A percentile compares a stretch with the other conserved stretches of the same genome.
These are phyloP conservation scores for Pseudogymnoascus sp. DNA, from an alignment of 2,329 filamentous ascomycete genomes.

Conservation along the genomic window DNA sequence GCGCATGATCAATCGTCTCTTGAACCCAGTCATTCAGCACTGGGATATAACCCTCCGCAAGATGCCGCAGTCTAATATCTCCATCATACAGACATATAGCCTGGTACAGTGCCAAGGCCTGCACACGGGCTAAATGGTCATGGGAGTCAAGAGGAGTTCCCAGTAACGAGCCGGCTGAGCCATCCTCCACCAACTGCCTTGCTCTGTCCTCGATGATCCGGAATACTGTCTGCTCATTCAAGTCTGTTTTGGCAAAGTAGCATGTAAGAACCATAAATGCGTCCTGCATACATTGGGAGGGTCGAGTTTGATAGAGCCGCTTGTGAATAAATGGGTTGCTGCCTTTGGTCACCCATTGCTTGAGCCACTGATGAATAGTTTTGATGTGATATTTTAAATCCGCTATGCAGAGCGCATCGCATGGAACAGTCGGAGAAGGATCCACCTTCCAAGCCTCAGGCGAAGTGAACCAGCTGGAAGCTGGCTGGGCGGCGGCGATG, in stretches of 20 bases:
- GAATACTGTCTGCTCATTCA: conserved; percentile 23
- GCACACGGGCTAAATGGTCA: conserved; percentile 16
- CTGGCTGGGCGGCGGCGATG: neutral
- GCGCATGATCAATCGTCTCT: conserved; percentile 12
- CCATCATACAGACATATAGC: conserved; percentile 26
- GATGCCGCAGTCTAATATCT: conserved; percentile 23
- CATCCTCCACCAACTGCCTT: conserved; percentile 13
- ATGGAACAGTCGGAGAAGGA: conserved; percentile 7
- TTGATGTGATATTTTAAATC: conserved; percentile 26
- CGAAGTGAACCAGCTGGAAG: conserved; percentile 12
- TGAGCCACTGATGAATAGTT: conserved; percentile 19
- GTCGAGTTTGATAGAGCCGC: conserved; percentile 22
- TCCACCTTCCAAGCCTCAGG: conserved; percentile 17
- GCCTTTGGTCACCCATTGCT: conserved; percentile 23
- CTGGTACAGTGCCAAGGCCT: conserved; percentile 24
- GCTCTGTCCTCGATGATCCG: conserved; percentile 23
- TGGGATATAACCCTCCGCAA: conserved; percentile 21
- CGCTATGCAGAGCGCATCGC: neutral
- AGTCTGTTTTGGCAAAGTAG: conserved; percentile 24
- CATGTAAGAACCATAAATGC: conserved; percentile 25
- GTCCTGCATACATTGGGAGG: conserved; percentile 26
- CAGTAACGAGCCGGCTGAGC: neutral
- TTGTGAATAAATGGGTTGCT: conserved; percentile 27
- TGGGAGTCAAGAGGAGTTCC: conserved; percentile 10
- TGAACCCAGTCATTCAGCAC: conserved; percentile 21